Evolutionary conservation across 805 yeast species (phyloP).

Genomic region (Wickerhamomyces chambardii): DNA sequence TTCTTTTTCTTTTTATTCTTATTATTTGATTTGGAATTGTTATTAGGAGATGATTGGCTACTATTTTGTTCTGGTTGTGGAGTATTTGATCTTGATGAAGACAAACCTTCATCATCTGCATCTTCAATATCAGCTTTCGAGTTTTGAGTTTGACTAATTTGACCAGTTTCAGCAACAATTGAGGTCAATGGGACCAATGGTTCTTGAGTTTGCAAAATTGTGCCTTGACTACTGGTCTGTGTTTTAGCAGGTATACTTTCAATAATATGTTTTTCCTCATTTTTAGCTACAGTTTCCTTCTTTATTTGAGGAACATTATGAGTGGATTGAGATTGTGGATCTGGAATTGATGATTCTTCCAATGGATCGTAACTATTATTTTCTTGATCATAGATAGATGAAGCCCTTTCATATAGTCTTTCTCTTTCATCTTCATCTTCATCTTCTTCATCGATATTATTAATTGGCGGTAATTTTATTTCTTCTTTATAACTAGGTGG

Average conservation of each 20-base stretch:
- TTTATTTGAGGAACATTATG: background rate
- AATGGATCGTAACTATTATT: constrained; percentile 15
- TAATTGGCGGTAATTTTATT: constrained; percentile 10
- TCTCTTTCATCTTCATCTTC: constrained; percentile 2
- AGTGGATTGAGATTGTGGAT: background rate
- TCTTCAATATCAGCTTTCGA: constrained; percentile 10
- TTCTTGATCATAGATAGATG: constrained; percentile 22
- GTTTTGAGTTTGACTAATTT: too few relatives aligned
- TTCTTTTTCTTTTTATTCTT: constrained; percentile 6
- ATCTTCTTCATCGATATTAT: background rate
- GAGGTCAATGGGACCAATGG: too few relatives aligned
- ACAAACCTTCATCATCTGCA: background rate
- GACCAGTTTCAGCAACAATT: too few relatives aligned
- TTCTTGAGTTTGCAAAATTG: too few relatives aligned
- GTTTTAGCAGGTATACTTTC: too few relatives aligned
- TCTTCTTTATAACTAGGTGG: constrained; percentile 19
- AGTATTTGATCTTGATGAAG: background rate
- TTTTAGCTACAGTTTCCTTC: too few relatives aligned
- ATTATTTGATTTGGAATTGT: background rate
- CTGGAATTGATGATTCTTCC: background rate
- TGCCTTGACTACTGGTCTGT: too few relatives aligned
- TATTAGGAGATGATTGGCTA: too few relatives aligned
- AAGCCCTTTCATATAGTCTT: constrained; percentile 21
- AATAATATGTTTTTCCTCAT: too few relatives aligned
- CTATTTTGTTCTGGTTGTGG: background rate